Evolutionary conservation across 2,329 filamentous ascomycete species (phyloP).

Genomic region (Apiospora phragmitis): DNA sequence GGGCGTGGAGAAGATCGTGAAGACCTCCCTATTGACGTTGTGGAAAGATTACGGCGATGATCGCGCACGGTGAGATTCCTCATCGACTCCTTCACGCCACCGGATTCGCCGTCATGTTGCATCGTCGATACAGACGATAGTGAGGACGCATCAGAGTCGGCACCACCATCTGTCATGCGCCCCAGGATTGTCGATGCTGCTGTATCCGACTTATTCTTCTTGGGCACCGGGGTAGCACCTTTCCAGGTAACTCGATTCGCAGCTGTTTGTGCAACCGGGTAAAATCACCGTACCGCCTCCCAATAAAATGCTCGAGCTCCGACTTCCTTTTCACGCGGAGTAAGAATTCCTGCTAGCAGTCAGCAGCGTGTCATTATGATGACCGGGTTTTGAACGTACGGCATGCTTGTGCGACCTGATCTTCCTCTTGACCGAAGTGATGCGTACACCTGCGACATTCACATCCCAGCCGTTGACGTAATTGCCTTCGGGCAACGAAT

Average conservation of each 20-base stretch:
- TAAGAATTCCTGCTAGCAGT: slow-evolving; percentile 72
- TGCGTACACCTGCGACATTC: slow-evolving; percentile 87
- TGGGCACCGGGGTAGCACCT: slow-evolving; percentile 84
- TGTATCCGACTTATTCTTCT: slow-evolving; percentile 85
- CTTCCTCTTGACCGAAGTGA: slow-evolving; percentile 79
- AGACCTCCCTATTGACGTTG: slow-evolving; percentile 33
- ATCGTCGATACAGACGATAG: slow-evolving; percentile 78
- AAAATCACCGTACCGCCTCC: slow-evolving; percentile 88
- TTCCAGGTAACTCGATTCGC: slow-evolving; percentile 84
- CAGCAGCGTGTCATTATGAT: background rate
- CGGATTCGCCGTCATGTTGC: slow-evolving; percentile 28
- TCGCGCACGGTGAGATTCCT: slow-evolving; percentile 46
- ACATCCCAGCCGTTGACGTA: slow-evolving; percentile 96
- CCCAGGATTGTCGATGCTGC: slow-evolving; percentile 60
- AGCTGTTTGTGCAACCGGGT: slow-evolving; percentile 75
- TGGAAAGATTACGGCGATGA: slow-evolving; percentile 39
- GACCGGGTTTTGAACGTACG: slow-evolving; percentile 49
- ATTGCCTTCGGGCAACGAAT: slow-evolving; percentile 87
- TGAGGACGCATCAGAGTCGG: slow-evolving; percentile 77
- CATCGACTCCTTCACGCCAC: slow-evolving; percentile 32
- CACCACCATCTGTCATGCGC: slow-evolving; percentile 50
- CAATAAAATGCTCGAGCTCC: slow-evolving; percentile 76
- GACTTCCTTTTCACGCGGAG: slow-evolving; percentile 80
- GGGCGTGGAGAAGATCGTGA: slow-evolving; percentile 38
- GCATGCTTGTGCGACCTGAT: slow-evolving; percentile 90